Base-by-base conservation (phyloP, 1,139 yeast species). In the Schwanniomyces etchellsii region DNA sequence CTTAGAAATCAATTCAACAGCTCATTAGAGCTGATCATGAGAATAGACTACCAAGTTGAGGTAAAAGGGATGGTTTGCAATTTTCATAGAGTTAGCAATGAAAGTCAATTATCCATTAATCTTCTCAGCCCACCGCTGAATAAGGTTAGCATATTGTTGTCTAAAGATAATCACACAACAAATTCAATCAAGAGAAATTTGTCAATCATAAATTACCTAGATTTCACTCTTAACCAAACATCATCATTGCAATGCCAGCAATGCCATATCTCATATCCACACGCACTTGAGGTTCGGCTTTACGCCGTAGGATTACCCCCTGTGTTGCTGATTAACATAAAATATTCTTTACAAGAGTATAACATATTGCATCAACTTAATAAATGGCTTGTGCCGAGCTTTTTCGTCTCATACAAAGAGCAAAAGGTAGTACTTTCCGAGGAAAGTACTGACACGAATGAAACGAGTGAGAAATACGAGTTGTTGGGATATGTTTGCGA, bases 401-500 rank as follows among this genome's bases (percentile, higher is more conserved):
- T 81, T 47, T 75, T 67, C 42, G 57, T 65, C 17, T 40, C 54
- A n/a, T 50, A 73, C 31, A 65, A 60, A 35, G 21, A 18, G n/a
- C 7, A 7, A 18, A 18, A n/a, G n/a, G n/a, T 18, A 7, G 21
- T 7, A 18, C 7, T 18, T 7, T 56, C 60, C 4, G 51, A 22
- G 10, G 24, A 18, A 5, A 10, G 6, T 20, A 27, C 20, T 4
- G 23, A 13, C 18, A 20, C 10, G 4, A 28, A 60, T 13, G 56
- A 50, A 12, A 60, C 7, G 9, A 23, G 14, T 23, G 25, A 23
- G 14, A 7, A 65, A 43, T 82, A 78, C 48, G 81, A 78, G 34
- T 53, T 82, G 22, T 59, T 70, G 31, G 91, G 91, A 0, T 79
- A 70, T 45, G 83, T 82, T 16, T 82, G 84, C 28, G 81, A 79